These are phyloP conservation scores for Colletotrichum chlorophyti DNA, from an alignment of 2,329 filamentous ascomycete genomes.

Conservation along the genomic window DNA sequence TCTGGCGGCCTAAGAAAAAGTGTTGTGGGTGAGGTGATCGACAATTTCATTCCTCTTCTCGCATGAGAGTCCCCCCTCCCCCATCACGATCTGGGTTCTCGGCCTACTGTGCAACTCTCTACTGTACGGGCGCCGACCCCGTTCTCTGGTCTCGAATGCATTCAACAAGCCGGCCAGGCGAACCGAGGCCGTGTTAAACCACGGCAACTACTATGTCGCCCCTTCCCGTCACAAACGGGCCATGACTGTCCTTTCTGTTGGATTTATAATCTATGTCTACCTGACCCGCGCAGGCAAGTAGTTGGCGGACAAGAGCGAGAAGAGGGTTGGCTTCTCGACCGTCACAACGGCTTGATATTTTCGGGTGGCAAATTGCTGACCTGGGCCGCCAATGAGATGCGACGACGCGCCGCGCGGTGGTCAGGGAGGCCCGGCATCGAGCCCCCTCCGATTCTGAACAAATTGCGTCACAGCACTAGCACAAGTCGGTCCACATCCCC, in stretches of 20 bases:
- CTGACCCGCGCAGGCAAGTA: too few species aligned
- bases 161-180: slow-evolving; percentile 9
- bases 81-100: slow-evolving; percentile 14
- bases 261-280: slow-evolving; percentile 21
- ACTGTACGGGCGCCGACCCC: neutral
- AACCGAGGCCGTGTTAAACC: slow-evolving; percentile 11
- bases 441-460: slow-evolving; percentile 18
- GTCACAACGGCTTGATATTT: neutral
- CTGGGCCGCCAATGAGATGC: slow-evolving; percentile 8
- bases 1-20: slow-evolving; percentile 16
- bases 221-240: neutral
- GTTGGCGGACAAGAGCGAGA: slow-evolving; percentile 3
- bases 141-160: neutral
- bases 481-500: slow-evolving; percentile 11
- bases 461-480: slow-evolving; percentile 29
- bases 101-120: slow-evolving; percentile 3
- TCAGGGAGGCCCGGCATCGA: slow-evolving; percentile 15
- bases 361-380: slow-evolving; percentile 19
- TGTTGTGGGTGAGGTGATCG: slow-evolving; percentile 26
- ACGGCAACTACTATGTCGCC: neutral
- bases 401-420: neutral
- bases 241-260: neutral
- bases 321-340: slow-evolving; percentile 1
- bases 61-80: neutral
- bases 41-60: slow-evolving; percentile 5